Conservation (phyloP, 73 alveolate genomes). For the Paramecium tetraurelia region DNA sequence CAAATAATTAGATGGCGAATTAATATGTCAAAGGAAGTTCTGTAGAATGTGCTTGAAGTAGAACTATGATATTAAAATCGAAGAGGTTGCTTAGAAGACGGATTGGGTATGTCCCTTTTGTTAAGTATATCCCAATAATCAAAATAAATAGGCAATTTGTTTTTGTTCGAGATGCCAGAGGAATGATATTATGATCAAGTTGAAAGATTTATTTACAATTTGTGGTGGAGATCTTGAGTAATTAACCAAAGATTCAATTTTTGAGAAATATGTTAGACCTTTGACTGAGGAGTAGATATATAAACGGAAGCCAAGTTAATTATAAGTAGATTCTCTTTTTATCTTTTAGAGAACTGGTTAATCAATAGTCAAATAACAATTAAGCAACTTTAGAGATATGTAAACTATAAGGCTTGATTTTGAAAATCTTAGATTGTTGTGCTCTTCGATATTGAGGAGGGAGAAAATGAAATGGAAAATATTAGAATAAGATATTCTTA, state of each 20-base stretch:
- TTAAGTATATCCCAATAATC: neutral
- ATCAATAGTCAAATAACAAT: neutral
- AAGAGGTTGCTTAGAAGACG: neutral
- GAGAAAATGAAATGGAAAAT: constrained; percentile 33
- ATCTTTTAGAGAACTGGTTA: neutral
- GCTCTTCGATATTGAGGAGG: neutral
- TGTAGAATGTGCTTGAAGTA: constrained; percentile 14
- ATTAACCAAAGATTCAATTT: constrained; percentile 34
- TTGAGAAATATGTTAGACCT: constrained; percentile 31
- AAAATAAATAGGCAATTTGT: neutral
- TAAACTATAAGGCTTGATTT: constrained; percentile 20
- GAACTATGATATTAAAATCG: neutral
- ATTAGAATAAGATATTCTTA: neutral
- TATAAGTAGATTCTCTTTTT: neutral
- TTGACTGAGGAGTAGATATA: neutral
- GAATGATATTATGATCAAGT: constrained; percentile 30
- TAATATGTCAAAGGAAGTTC: neutral
- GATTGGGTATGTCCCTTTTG: constrained; percentile 37
- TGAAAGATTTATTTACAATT: constrained; percentile 11
- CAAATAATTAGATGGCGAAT: neutral
- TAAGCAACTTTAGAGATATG: neutral
- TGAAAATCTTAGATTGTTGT: constrained; percentile 20
- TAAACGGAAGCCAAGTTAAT: neutral
- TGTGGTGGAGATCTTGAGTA: constrained; percentile 42
- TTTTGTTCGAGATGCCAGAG: constrained; percentile 48